Base-by-base conservation (phyloP, 2,329 filamentous ascomycete species). In the Scedosporium minutisporum region DNA sequence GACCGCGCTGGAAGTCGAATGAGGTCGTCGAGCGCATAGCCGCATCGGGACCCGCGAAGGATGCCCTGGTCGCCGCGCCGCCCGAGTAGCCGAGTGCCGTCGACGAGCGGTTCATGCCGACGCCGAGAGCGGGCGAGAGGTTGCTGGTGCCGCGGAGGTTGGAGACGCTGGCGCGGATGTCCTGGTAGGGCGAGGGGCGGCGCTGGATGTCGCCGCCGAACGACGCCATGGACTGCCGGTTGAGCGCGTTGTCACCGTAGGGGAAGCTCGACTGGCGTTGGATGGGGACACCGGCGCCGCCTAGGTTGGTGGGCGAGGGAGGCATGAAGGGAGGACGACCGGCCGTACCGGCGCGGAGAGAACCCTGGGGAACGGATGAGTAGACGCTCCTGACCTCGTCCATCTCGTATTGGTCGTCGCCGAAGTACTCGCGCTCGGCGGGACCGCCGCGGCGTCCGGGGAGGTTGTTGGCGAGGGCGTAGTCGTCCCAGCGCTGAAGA, bases 331-430 rank as follows among this genome's bases (percentile, higher is more conserved):
- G 75, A 65, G 85, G 86, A 68, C 87, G 86, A 61, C 84, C 82
- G 62, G 91, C 92, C 14, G 90, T 91, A 7, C 53, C 57, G 18
- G 60, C 65, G 64, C 96, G 82, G 66, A 97, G 88, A 1, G 93
- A 97, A 6, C 91, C 91, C 82, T 74, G 93, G 79, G 82, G 93
- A 64, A 93, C 90, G 0, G 92, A 96, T 4, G 93, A 97, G 79
- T 97, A 97, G 64, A 96, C 87, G 0, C 92, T 96, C 73, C 91
- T 93, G 82, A 97, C 96, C 74, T 99, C 95, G 72, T 99, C 96
- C 88, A 97, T 93, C 76, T 99, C 95, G 70, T 92, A 96, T 66
- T 88, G 86, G 65, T 93, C 89, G 48, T 87, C 84, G 69, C 91
- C 93, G 1, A 78, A 77, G 55, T 81, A 84, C 25, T 85, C 82